A percentile compares a stretch with the other conserved stretches of the same genome.
Conservation (phyloP, 257 asterid genomes). For the Pogostemon cablin region DNA sequence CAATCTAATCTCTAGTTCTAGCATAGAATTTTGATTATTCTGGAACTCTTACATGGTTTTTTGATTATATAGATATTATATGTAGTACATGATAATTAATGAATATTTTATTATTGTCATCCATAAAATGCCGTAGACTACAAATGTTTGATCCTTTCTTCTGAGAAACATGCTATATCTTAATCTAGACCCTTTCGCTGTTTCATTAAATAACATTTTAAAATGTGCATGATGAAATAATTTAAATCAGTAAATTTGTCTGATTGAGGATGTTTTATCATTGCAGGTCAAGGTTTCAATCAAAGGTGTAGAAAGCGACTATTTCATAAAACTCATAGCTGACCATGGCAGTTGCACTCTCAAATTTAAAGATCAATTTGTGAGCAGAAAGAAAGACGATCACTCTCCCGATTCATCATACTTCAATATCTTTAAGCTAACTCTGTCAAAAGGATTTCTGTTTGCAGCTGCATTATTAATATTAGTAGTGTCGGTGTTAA, state of each 20-base stretch:
- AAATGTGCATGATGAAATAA: neutral
- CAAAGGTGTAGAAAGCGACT: slow-evolving; percentile 43
- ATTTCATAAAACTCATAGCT: slow-evolving; percentile 49
- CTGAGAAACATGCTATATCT: neutral
- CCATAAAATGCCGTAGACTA: neutral
- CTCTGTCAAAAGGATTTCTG: slow-evolving; percentile 41
- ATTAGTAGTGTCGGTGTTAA: slow-evolving; percentile 41
- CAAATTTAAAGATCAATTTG: slow-evolving; percentile 53
- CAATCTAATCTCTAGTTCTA: neutral
- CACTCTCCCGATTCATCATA: slow-evolving; percentile 38
- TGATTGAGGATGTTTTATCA: slow-evolving; percentile 12
- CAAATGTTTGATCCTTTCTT: neutral
- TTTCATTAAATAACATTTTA: neutral
- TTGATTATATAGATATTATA: neutral
- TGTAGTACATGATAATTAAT: neutral
- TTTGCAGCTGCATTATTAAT: slow-evolving; percentile 44
- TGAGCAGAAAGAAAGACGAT: slow-evolving; percentile 36
- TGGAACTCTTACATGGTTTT: neutral
- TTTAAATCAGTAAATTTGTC: neutral
- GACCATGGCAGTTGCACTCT: slow-evolving; percentile 69
- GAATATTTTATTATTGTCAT: neutral
- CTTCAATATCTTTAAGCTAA: slow-evolving; percentile 32
- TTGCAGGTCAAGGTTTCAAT: slow-evolving; percentile 71
- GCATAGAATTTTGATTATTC: neutral
- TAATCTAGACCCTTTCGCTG: neutral